phyloP scores from a whole-genome alignment of 2,329 filamentous ascomycete genomes.

The Lomentospora prolificans region DNA sequence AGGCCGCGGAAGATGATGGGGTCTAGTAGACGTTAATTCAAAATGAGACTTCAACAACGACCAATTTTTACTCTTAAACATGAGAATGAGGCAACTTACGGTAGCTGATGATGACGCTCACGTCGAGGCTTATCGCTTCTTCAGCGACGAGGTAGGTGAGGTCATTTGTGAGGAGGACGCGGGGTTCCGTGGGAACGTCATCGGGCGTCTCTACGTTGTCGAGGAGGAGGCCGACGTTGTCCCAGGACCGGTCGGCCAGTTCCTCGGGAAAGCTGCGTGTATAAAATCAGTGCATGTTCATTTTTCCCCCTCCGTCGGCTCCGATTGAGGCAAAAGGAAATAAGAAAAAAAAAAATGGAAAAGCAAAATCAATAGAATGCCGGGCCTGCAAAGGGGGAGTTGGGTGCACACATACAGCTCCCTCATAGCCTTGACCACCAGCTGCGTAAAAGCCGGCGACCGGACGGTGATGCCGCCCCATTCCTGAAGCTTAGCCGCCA shows the following conservation, averaged over 20 bases:
- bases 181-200: slow-evolving; percentile 18
- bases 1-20: slow-evolving; percentile 93
- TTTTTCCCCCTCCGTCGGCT: no score
- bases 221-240: slow-evolving; percentile 84
- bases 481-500: neutral
- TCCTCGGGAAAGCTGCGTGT: slow-evolving; percentile 69
- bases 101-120: slow-evolving; percentile 78
- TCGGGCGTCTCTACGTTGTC: slow-evolving; percentile 28
- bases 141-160: slow-evolving; percentile 81
- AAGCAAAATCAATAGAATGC: no score
- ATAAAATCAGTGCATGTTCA: slow-evolving; percentile 5
- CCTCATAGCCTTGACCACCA: slow-evolving; percentile 71
- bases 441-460: slow-evolving; percentile 31
- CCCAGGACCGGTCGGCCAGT: slow-evolving; percentile 82
- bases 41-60: neutral
- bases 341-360: neutral
- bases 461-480: neutral
- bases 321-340: no score
- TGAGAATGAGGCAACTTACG: no score
- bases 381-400: neutral
- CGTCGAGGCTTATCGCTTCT: slow-evolving; percentile 71
- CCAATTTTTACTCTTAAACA: no score
- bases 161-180: slow-evolving; percentile 65
- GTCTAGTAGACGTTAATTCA: slow-evolving; percentile 40
- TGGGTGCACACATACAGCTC: slow-evolving; percentile 51